Percentiles rank a stretch among this genome's conserved stretches.
Evolutionary conservation across 257 asterid genomes (phyloP).

Genomic region (Solanum paucissectum): DNA sequence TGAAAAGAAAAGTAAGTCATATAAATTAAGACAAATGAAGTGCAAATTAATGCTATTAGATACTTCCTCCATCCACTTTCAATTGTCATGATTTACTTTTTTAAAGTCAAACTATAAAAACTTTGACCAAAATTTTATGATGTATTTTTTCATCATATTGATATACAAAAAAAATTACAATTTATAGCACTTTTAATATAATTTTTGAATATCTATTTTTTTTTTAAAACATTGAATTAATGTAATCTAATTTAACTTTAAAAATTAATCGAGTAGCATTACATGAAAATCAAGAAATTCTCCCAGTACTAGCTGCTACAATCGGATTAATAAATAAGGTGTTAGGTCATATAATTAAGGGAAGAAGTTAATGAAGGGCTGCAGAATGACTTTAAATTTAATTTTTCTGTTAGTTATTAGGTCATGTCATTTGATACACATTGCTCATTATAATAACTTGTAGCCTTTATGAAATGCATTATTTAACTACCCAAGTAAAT

Average conservation of each 20-base stretch:
- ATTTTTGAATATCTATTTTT: too few species aligned
- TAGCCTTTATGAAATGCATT: background rate
- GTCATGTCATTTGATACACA: background rate
- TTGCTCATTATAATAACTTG: background rate
- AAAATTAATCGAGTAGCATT: too few species aligned
- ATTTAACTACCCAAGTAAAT: background rate
- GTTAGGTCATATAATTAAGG: background rate
- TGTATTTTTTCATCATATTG: too few species aligned
- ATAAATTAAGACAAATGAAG: too few species aligned
- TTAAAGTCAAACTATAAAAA: background rate
- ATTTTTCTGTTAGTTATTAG: background rate
- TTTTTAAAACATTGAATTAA: too few species aligned
- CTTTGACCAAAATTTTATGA: fast-evolving
- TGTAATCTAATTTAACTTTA: too few species aligned
- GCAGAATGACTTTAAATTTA: background rate
- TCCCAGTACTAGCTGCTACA: background rate
- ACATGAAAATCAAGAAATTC: background rate
- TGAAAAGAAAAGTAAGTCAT: too few species aligned
- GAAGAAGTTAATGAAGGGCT: background rate
- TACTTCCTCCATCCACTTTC: background rate
- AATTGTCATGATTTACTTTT: background rate
- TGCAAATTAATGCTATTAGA: background rate
- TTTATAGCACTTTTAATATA: too few species aligned
- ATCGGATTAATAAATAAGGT: background rate
- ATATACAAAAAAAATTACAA: too few species aligned